Evolutionary conservation across 2,329 filamentous ascomycete genomes (phyloP).

Genomic region (Exophiala sideris): DNA sequence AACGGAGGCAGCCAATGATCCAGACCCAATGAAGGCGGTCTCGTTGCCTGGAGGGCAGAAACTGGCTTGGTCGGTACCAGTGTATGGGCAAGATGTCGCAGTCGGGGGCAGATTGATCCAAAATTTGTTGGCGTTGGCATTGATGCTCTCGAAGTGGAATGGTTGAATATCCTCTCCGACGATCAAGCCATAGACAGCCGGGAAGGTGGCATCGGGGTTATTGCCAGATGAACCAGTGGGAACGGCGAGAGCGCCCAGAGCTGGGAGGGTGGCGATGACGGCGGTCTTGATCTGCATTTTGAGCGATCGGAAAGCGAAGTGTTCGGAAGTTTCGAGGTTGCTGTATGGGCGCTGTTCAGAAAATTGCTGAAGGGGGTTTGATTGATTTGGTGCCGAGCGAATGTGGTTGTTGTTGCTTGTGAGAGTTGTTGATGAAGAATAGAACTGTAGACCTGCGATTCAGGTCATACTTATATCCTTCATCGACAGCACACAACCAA

Average conservation of each 20-base stretch:
- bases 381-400: too few species aligned
- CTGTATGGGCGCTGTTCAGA: too few species aligned
- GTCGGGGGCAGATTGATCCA: constrained; percentile 9
- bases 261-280: constrained; percentile 5
- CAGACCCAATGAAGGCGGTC: constrained; percentile 1
- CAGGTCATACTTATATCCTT: too few species aligned
- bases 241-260: constrained; percentile 1
- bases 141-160: constrained; percentile 11
- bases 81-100: constrained; percentile 2
- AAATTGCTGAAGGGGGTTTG: too few species aligned
- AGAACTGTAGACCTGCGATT: too few species aligned
- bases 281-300: constrained; percentile 9
- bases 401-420: too few species aligned
- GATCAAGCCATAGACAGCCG: constrained; percentile 3
- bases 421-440: too few species aligned
- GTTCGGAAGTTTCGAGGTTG: too few species aligned
- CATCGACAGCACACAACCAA: too few species aligned
- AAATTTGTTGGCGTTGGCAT: constrained; percentile 10
- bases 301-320: background rate
- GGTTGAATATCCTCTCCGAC: constrained; percentile 2
- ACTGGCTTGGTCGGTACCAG: background rate
- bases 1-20: constrained; percentile 37
- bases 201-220: constrained; percentile 4
- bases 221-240: constrained; percentile 6
- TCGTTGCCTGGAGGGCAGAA: constrained; percentile 7